These are phyloP conservation scores for Candida sanyaensis DNA, from an alignment of 1,139 yeast genomes.

Conservation along the genomic window DNA sequence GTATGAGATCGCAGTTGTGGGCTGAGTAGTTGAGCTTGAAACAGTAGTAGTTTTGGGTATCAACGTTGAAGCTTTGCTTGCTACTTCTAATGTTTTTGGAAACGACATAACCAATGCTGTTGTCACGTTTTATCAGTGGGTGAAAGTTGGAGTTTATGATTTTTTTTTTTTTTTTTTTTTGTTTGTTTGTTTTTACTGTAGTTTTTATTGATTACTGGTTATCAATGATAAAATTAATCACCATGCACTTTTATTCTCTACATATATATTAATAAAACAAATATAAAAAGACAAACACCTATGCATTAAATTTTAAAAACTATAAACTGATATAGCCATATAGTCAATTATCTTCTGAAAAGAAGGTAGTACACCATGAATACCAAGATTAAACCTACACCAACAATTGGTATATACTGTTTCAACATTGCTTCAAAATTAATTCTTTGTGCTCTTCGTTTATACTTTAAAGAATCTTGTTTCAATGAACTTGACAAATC, in stretches of 20 bases:
- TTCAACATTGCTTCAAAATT: conserved; percentile 85
- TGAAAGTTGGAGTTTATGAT: background rate
- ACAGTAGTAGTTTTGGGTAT: conserved; percentile 3
- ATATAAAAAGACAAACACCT: background rate
- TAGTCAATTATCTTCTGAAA: background rate
- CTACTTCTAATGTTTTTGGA: conserved; percentile 5
- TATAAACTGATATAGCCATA: background rate
- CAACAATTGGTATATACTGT: conserved; percentile 86
- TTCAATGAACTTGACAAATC: conserved; percentile 82
- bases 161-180: background rate
- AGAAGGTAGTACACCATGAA: conserved; percentile 73
- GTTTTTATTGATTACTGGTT: background rate
- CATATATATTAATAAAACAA: background rate
- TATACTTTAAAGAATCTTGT: conserved; percentile 82
- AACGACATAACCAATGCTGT: background rate
- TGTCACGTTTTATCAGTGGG: background rate
- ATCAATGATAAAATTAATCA: background rate
- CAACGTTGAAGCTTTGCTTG: conserved; percentile 7
- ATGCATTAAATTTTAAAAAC: background rate
- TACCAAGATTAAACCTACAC: conserved; percentile 69
- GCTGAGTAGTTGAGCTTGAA: conserved; percentile 2
- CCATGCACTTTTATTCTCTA: too few species aligned
- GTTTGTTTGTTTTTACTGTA: background rate
- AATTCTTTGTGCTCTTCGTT: conserved; percentile 87
- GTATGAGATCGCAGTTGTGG: conserved; percentile 13